A percentile compares a stretch with the other conserved stretches of the same genome.
These are phyloP conservation scores for bread wheat (Triticum aestivum) DNA, from an alignment of 176 grass and related monocot species.

Conservation along the genomic window IWGSC_CS_RefSeq_v2.1 NC_057813.1:258744461-258744960, in stretches of 20 bases:
- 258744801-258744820: conserved; percentile 1
- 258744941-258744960: background rate
- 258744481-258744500: too few relatives aligned
- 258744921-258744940: background rate
- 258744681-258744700: background rate
- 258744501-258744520: too few relatives aligned
- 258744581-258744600: background rate
- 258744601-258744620: background rate
- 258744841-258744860: background rate
- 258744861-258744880: background rate
- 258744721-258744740: too few relatives aligned
- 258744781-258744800: background rate
- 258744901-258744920: background rate
- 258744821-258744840: background rate
- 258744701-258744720: too few relatives aligned
- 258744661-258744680: background rate
- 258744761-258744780: background rate
- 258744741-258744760: background rate
- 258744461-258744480: too few relatives aligned
- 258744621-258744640: background rate
- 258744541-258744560: too few relatives aligned
- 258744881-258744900: background rate
- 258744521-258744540: too few relatives aligned
- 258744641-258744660: background rate
- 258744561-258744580: too few relatives aligned